These are phyloP conservation scores for Colletotrichum tabaci DNA, from an alignment of 2,329 filamentous ascomycete genomes.

Conservation along the genomic window DNA sequence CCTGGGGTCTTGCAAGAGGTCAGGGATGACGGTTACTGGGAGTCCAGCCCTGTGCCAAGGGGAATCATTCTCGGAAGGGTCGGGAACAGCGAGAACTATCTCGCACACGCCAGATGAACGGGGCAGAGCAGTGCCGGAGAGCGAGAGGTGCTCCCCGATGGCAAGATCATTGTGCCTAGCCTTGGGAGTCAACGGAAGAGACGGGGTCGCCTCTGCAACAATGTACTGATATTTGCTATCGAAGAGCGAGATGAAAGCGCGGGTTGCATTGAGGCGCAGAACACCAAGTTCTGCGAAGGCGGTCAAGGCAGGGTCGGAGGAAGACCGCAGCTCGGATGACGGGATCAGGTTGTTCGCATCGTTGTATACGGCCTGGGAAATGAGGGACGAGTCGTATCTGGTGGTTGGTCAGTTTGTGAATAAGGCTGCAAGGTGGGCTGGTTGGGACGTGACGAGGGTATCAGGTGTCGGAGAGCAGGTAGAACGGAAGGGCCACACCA, in stretches of 20 bases:
- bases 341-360: slow-evolving; percentile 44
- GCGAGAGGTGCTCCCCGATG: slow-evolving; percentile 40
- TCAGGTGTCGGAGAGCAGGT: too few relatives aligned
- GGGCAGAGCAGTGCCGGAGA: slow-evolving; percentile 50
- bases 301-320: slow-evolving; percentile 58
- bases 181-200: slow-evolving; percentile 53
- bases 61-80: background rate
- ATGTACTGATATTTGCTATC: slow-evolving; percentile 63
- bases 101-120: slow-evolving; percentile 50
- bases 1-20: slow-evolving; percentile 51
- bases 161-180: slow-evolving; percentile 39
- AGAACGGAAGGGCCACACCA: background rate
- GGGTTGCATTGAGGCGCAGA: slow-evolving; percentile 55
- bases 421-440: background rate
- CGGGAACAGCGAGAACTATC: slow-evolving; percentile 42
- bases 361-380: slow-evolving; percentile 41
- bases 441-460: background rate
- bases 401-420: background rate
- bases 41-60: slow-evolving; percentile 41
- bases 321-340: slow-evolving; percentile 46
- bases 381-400: slow-evolving; percentile 39
- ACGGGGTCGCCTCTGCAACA: slow-evolving; percentile 65
- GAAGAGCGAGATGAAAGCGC: slow-evolving; percentile 67
- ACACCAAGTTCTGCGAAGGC: slow-evolving; percentile 65
- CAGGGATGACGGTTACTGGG: slow-evolving; percentile 52